These are phyloP conservation scores for Mortierella sp. DNA, from an alignment of 371 early-diverging fungal genomes.

Conservation along the genomic window DNA sequence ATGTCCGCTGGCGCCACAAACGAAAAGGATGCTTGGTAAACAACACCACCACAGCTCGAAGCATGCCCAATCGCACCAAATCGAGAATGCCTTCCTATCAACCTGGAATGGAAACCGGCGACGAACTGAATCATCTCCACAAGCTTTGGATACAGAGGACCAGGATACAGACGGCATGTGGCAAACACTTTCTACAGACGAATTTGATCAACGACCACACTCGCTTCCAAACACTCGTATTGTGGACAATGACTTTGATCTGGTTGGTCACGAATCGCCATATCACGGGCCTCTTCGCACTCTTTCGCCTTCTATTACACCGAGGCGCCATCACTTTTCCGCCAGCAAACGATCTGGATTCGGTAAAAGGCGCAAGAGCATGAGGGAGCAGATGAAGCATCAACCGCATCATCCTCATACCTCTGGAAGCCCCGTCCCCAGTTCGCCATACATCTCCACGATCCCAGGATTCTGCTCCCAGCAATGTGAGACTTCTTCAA, in stretches of 20 bases:
- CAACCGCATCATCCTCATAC: constrained; percentile 7
- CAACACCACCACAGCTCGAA: constrained; percentile 20
- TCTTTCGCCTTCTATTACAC: constrained; percentile 17
- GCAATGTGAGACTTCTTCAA: constrained; percentile 5
- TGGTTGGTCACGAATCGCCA: constrained; percentile 25
- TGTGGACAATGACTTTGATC: constrained; percentile 1
- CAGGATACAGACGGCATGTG: constrained; percentile 32
- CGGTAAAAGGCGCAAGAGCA: constrained; percentile 39
- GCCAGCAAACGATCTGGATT: constrained; percentile 39
- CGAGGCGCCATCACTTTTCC: constrained; percentile 44
- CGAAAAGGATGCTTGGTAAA: constrained; percentile 40
- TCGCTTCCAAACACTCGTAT: constrained; percentile 14
- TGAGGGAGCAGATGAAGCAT: constrained; percentile 21
- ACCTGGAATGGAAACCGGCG: constrained; percentile 24
- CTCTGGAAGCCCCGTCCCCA: constrained; percentile 29
- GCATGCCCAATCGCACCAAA: constrained; percentile 4
- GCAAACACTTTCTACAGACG: constrained; percentile 30
- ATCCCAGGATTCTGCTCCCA: constrained; percentile 21
- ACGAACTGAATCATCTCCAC: constrained; percentile 19
- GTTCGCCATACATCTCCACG: constrained; percentile 29
- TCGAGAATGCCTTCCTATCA: constrained; percentile 10
- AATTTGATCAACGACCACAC: neutral
- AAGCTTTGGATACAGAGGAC: constrained; percentile 12
- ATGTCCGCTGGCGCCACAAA: constrained; percentile 42
- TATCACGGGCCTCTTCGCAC: constrained; percentile 23